Percentiles rank a stretch among this genome's conserved stretches.
phyloP scores from a whole-genome alignment of 2,329 filamentous ascomycete genomes.

The Pestalotiopsis sp. region DNA sequence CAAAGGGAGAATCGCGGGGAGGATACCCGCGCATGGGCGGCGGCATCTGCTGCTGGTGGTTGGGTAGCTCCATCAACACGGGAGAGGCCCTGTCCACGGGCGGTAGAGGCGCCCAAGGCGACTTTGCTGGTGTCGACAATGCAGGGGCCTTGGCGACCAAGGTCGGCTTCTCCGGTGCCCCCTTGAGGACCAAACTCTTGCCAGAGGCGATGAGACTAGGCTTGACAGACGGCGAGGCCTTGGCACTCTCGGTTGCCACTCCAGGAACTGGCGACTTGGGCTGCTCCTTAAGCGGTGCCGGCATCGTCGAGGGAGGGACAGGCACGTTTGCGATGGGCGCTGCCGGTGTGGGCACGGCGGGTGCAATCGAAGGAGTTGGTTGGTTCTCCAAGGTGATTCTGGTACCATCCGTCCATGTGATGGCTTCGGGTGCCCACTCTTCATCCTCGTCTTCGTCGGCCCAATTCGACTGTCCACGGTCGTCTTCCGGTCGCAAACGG shows the following conservation, averaged over 20 bases:
- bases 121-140: conserved; percentile 74
- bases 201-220: conserved; percentile 52
- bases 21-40: conserved; percentile 39
- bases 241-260: conserved; percentile 26
- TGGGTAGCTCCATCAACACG: conserved; percentile 57
- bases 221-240: conserved; percentile 43
- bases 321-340: conserved; percentile 19
- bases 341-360: conserved; percentile 30
- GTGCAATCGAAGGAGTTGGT: conserved; percentile 28
- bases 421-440: conserved; percentile 82
- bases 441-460: conserved; percentile 90
- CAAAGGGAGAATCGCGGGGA: conserved; percentile 57
- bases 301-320: conserved; percentile 29
- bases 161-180: conserved; percentile 70
- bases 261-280: conserved; percentile 46
- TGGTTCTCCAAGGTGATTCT: conserved; percentile 74
- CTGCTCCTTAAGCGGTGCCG: conserved; percentile 40
- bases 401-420: conserved; percentile 87
- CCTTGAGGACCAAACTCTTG: conserved; percentile 68
- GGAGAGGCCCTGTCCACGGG: conserved; percentile 83
- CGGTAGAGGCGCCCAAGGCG: conserved; percentile 87
- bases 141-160: conserved; percentile 73
- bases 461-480: conserved; percentile 81
- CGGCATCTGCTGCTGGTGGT: conserved; percentile 32
- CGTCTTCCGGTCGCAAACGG: conserved; percentile 76